Evolutionary conservation across 495 filamentous ascomycete genomes (phyloP).

Genomic region (Tetracladium marchalianum): DNA sequence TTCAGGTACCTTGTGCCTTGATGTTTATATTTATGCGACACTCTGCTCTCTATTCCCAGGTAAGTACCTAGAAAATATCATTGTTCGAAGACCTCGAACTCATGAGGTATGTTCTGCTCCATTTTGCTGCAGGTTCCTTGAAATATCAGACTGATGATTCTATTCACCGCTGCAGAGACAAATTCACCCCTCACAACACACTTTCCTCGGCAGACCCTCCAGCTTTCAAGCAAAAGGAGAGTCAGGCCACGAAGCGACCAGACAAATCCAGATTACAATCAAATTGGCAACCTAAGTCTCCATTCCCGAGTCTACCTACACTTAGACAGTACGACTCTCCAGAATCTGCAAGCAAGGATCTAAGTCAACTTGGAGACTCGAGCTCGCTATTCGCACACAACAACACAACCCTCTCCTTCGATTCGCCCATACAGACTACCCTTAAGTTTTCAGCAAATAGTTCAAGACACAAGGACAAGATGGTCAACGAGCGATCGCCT

Average conservation of each 20-base stretch:
- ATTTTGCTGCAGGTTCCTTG: background rate
- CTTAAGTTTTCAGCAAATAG: constrained; percentile 2
- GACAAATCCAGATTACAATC: constrained; percentile 2
- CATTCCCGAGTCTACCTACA: background rate
- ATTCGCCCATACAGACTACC: constrained; percentile 13
- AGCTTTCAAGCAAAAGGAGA: constrained; percentile 3
- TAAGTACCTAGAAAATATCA: background rate
- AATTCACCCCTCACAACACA: constrained; percentile 10
- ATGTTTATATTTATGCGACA: too few species aligned
- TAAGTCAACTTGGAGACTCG: constrained; percentile 23
- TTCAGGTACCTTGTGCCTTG: too few species aligned
- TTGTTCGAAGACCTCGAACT: background rate
- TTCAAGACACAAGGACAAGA: constrained; percentile 5
- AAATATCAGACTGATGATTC: too few species aligned
- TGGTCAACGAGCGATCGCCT: constrained; percentile 22
- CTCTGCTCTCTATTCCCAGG: too few species aligned
- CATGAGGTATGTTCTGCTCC: constrained; percentile 11
- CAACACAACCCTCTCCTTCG: constrained; percentile 6
- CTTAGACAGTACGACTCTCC: background rate
- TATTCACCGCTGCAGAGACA: background rate
- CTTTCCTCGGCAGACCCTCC: constrained; percentile 9
- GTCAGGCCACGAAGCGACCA: background rate
- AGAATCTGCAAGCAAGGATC: background rate
- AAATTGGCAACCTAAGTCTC: background rate
- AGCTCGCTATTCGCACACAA: constrained; percentile 23